Evolutionary conservation across 1,139 yeast genomes (phyloP).

Genomic region (Yamadazyma atmosphaerica): DNA sequence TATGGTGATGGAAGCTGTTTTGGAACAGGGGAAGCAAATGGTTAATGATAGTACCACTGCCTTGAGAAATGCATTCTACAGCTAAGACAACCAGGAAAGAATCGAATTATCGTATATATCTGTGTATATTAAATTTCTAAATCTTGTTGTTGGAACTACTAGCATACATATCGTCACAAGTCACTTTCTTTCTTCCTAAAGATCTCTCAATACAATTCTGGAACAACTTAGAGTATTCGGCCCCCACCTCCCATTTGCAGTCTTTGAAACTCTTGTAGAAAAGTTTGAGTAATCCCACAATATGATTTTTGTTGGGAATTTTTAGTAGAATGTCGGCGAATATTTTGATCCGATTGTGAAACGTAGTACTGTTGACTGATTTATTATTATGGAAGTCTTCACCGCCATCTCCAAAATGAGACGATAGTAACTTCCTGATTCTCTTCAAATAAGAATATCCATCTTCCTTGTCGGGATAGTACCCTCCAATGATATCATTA

Average conservation of each 20-base stretch:
- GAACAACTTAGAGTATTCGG: constrained; percentile 52
- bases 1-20: constrained; percentile 48
- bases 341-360: constrained; percentile 16
- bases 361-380: constrained; percentile 9
- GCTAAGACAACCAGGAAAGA: too few species aligned
- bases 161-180: constrained; percentile 51
- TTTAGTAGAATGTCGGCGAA: constrained; percentile 17
- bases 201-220: constrained; percentile 53
- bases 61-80: constrained; percentile 19
- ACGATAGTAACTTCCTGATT: constrained; percentile 31
- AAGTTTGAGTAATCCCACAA: constrained; percentile 50
- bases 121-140: neutral
- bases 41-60: constrained; percentile 33
- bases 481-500: constrained; percentile 6
- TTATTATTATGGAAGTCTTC: constrained; percentile 6
- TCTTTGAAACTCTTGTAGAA: constrained; percentile 37
- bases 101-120: too few species aligned
- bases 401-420: constrained; percentile 4
- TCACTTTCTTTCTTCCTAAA: constrained; percentile 43
- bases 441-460: constrained; percentile 39
- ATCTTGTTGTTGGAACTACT: constrained; percentile 1
- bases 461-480: constrained; percentile 29
- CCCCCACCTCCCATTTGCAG: constrained; percentile 56
- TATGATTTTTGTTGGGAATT: constrained; percentile 22
- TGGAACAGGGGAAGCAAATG: constrained; percentile 39